Evolutionary conservation across 75 land plant genomes (phyloP).

Genomic region (Gnetum montanum): DNA sequence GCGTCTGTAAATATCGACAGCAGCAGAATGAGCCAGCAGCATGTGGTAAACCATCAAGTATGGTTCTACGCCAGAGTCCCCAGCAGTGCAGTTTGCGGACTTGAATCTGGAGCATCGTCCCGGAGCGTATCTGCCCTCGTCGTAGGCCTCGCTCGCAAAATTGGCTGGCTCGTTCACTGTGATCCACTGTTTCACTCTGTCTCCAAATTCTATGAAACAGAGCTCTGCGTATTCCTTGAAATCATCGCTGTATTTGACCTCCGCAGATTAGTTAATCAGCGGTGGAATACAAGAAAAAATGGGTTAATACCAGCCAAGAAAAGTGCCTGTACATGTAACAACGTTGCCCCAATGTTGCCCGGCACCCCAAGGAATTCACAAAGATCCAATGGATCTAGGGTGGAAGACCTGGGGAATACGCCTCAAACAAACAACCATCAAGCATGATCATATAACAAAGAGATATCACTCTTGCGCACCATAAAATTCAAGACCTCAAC

Average conservation of each 20-base stretch:
- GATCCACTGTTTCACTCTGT: slow-evolving; percentile 78
- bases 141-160: slow-evolving; percentile 57
- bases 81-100: slow-evolving; percentile 22
- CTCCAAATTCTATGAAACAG: slow-evolving; percentile 71
- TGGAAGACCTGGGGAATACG: too few relatives aligned
- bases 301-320: too few relatives aligned
- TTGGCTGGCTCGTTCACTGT: slow-evolving; percentile 86
- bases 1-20: slow-evolving; percentile 50
- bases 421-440: too few relatives aligned
- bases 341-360: too few relatives aligned
- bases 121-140: slow-evolving; percentile 59
- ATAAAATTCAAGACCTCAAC: too few relatives aligned
- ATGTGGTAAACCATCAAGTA: slow-evolving; percentile 71
- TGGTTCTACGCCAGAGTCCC: slow-evolving; percentile 71
- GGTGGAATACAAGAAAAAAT: too few relatives aligned
- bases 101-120: slow-evolving; percentile 64
- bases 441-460: too few relatives aligned
- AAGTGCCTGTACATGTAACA: too few relatives aligned
- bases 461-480: too few relatives aligned
- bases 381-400: too few relatives aligned
- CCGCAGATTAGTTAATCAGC: too few relatives aligned
- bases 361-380: too few relatives aligned
- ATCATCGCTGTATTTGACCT: slow-evolving; percentile 61
- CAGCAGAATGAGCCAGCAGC: slow-evolving; percentile 56
- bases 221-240: slow-evolving; percentile 54